These are phyloP conservation scores for Solanum chaucha DNA, from an alignment of 257 asterid species.

Conservation along the genomic window DNA sequence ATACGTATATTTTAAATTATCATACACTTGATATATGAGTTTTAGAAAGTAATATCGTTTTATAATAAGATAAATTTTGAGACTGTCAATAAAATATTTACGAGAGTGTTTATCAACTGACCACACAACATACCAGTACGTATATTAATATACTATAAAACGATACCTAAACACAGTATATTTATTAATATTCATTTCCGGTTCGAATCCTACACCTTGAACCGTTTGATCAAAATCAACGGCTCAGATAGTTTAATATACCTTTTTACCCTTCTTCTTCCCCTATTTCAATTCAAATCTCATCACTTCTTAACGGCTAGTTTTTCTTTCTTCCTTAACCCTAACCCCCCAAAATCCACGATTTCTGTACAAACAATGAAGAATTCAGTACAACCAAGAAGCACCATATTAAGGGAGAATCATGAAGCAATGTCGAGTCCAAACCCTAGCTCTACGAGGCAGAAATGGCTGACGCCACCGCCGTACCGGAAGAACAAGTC, in stretches of 20 bases:
- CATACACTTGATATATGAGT: no score
- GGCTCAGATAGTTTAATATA: neutral
- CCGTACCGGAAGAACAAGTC: slow-evolving; percentile 48
- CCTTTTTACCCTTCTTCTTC: neutral
- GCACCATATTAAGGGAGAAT: slow-evolving; percentile 44
- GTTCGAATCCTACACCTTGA: neutral
- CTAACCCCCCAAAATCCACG: neutral
- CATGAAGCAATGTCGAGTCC: slow-evolving; percentile 34
- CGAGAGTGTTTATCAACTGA: no score
- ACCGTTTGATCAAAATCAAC: neutral
- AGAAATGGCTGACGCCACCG: slow-evolving; percentile 27
- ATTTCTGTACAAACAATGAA: slow-evolving; percentile 23
- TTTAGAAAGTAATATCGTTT: no score
- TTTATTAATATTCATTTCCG: neutral
- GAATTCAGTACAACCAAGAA: slow-evolving; percentile 44
- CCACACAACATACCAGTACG: no score
- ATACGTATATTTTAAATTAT: no score
- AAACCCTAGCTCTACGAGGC: slow-evolving; percentile 34
- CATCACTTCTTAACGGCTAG: neutral
- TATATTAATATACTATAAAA: no score
- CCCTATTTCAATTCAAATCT: neutral
- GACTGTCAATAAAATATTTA: no score
- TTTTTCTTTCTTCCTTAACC: neutral
- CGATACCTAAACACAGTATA: no score
- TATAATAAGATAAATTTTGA: no score